Conservation (phyloP, 23 red algal genomes). For the Gracilariopsis chorda region DNA sequence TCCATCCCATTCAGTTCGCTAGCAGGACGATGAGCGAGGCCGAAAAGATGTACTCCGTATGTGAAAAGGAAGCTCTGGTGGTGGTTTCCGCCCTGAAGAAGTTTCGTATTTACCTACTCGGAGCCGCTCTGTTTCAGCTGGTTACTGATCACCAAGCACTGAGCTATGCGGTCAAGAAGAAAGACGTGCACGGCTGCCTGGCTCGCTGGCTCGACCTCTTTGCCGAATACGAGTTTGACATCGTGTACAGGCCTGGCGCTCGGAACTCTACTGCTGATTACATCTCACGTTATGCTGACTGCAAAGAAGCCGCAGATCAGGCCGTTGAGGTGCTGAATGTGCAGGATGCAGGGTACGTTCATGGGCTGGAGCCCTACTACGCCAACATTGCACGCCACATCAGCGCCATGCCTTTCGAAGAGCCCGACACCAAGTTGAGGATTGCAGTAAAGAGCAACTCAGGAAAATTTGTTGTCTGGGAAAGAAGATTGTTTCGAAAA, state of each 20-base stretch:
- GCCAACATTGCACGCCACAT: too few species aligned
- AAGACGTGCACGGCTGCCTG: background rate
- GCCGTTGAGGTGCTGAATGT: too few species aligned
- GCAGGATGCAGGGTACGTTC: too few species aligned
- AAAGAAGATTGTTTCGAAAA: too few species aligned
- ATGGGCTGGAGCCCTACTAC: too few species aligned
- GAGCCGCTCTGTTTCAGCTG: background rate
- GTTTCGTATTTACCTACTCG: background rate
- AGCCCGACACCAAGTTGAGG: too few species aligned
- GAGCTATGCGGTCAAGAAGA: background rate
- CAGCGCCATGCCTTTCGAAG: too few species aligned
- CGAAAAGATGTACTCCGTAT: background rate
- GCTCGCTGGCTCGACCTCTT: background rate
- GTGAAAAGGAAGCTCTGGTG: background rate
- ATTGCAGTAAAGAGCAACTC: too few species aligned
- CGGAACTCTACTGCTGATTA: too few species aligned
- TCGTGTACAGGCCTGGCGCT: background rate
- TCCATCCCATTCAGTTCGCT: background rate
- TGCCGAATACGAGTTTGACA: background rate
- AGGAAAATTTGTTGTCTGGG: too few species aligned
- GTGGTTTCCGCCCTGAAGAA: background rate
- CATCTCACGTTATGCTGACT: too few species aligned
- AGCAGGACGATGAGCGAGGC: background rate
- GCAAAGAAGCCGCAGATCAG: too few species aligned
- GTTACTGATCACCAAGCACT: background rate